Evolutionary conservation across 1,139 yeast species (phyloP).

Genomic region (Debaryomyces psychrophilus): DNA sequence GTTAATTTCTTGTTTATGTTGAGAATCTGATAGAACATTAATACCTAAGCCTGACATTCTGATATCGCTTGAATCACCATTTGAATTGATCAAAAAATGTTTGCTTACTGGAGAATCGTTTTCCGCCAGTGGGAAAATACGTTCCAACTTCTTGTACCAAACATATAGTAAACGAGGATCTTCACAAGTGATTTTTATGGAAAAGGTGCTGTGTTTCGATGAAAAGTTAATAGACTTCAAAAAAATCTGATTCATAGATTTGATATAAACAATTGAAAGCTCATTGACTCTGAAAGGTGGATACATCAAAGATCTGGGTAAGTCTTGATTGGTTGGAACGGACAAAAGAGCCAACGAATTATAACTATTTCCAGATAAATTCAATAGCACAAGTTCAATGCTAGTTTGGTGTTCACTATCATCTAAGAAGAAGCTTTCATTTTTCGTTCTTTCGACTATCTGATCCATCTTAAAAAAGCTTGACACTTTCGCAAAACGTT

Average conservation of each 20-base stretch:
- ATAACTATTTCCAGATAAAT: constrained; percentile 28
- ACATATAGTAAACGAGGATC: constrained; percentile 23
- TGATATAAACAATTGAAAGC: constrained; percentile 26
- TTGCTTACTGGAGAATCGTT: constrained; percentile 28
- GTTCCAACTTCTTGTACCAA: constrained; percentile 34
- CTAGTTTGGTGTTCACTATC: constrained; percentile 11
- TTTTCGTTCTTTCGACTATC: constrained; percentile 38
- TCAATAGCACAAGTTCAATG: constrained; percentile 38
- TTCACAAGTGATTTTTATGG: constrained; percentile 20
- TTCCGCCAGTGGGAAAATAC: constrained; percentile 36
- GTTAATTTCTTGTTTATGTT: not conserved
- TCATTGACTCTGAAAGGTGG: constrained; percentile 48
- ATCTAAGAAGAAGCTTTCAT: constrained; percentile 23
- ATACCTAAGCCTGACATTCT: constrained; percentile 42
- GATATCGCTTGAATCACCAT: constrained; percentile 18
- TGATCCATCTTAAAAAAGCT: constrained; percentile 42
- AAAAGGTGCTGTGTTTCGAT: constrained; percentile 3
- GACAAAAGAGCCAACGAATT: constrained; percentile 46
- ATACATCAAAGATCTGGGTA: constrained; percentile 36
- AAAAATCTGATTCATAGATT: constrained; percentile 24
- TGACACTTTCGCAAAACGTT: constrained; percentile 32
- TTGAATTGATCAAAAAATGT: constrained; percentile 26
- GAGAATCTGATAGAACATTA: constrained; percentile 28
- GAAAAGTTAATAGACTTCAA: constrained; percentile 34
- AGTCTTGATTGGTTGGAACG: constrained; percentile 18